These are phyloP conservation scores for Russula vinacea DNA, from an alignment of 768 basidiomycete species.

Conservation along the genomic window DNA sequence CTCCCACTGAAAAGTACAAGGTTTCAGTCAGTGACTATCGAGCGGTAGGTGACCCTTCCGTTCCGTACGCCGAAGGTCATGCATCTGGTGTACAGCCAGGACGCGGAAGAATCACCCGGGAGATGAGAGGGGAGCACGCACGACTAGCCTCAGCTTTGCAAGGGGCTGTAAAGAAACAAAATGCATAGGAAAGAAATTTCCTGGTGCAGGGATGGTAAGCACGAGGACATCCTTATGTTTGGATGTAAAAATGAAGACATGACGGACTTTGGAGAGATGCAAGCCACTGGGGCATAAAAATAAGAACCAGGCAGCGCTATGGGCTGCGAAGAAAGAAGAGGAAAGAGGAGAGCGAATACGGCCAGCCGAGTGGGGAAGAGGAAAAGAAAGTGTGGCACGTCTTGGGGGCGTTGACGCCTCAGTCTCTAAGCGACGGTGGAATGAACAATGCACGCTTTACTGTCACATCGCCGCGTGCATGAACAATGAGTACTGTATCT, in stretches of 20 bases:
- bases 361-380: slow-evolving; percentile 23
- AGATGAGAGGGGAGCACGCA: slow-evolving; percentile 36
- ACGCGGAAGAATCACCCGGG: background rate
- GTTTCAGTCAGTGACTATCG: background rate
- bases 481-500: background rate
- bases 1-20: slow-evolving; percentile 50
- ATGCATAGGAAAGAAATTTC: slow-evolving; percentile 37
- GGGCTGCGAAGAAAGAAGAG: slow-evolving; percentile 5
- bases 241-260: background rate
- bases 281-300: slow-evolving; percentile 45
- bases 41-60: background rate
- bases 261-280: slow-evolving; percentile 33
- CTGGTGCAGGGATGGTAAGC: background rate
- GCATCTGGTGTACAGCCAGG: no score
- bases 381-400: background rate
- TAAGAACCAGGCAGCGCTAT: slow-evolving; percentile 33
- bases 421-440: slow-evolving; percentile 1
- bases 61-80: no score
- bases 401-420: no score
- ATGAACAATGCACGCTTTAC: background rate
- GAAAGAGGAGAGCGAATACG: slow-evolving; percentile 17
- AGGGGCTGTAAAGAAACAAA: slow-evolving; percentile 40
- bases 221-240: background rate
- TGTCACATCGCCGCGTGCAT: no score
- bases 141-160: slow-evolving; percentile 47